Conservation (phyloP, 163 green algal species). For the Picocystis sp. region DNA sequence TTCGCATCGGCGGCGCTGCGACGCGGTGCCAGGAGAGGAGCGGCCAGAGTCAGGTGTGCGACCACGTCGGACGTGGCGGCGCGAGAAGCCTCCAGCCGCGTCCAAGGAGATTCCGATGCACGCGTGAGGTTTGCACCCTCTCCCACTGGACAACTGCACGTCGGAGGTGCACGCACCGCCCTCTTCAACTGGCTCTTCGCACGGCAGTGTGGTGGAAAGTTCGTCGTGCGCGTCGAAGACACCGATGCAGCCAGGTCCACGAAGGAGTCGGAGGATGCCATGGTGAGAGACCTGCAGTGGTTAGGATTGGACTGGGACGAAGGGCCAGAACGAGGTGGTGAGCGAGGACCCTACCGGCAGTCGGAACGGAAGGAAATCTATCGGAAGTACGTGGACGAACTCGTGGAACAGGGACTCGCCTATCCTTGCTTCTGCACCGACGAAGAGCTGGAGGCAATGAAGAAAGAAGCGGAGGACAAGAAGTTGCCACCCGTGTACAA, state of each 20-base stretch:
- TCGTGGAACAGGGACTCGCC: slow-evolving; percentile 50
- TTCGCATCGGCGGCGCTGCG: too few relatives aligned
- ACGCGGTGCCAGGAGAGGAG: too few relatives aligned
- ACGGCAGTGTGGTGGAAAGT: slow-evolving; percentile 61
- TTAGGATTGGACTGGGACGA: slow-evolving; percentile 93
- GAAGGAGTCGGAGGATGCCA: slow-evolving; percentile 62
- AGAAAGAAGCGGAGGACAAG: slow-evolving; percentile 68
- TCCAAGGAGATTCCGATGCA: slow-evolving; percentile 17
- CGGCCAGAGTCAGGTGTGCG: too few relatives aligned
- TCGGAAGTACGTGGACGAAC: slow-evolving; percentile 62
- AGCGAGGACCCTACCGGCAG: slow-evolving; percentile 83
- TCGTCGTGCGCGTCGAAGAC: slow-evolving; percentile 91
- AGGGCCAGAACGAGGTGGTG: slow-evolving; percentile 68
- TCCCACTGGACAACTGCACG: slow-evolving; percentile 90
- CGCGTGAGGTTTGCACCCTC: slow-evolving; percentile 93
- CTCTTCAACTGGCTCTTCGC: slow-evolving; percentile 99
- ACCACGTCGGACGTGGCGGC: too few relatives aligned
- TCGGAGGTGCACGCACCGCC: slow-evolving; percentile 87
- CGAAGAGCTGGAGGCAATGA: slow-evolving; percentile 83
- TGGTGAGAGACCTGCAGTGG: slow-evolving; percentile 86
- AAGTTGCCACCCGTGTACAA: slow-evolving; percentile 80
- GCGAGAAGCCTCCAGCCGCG: too few relatives aligned
- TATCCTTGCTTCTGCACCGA: slow-evolving; percentile 99
- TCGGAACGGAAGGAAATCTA: slow-evolving; percentile 85
- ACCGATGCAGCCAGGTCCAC: slow-evolving; percentile 89